These are phyloP conservation scores for Saccharomycopsis sp. DNA, from an alignment of 805 yeast genomes.

Conservation along the genomic window DNA sequence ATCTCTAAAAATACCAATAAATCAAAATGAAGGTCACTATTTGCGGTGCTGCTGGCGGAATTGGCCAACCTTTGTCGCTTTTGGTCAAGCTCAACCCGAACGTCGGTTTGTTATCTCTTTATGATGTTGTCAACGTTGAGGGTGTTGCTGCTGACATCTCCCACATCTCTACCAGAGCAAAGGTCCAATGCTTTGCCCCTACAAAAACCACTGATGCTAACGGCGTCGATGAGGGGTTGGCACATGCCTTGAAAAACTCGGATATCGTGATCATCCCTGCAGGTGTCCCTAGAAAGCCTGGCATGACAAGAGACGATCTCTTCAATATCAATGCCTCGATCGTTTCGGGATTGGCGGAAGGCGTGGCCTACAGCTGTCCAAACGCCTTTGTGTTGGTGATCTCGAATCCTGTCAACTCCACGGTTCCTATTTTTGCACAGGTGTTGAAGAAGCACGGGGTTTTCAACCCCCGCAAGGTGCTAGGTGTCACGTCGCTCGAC, in stretches of 20 bases:
- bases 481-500: conserved; percentile 89
- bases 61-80: conserved; percentile 87
- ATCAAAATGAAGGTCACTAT: conserved; percentile 59
- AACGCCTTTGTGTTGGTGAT: conserved; percentile 74
- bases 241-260: conserved; percentile 19
- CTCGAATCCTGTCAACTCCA: conserved; percentile 91
- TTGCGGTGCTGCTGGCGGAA: conserved; percentile 91
- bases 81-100: conserved; percentile 58
- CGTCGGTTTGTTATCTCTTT: conserved; percentile 62
- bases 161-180: conserved; percentile 68
- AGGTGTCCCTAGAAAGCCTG: conserved; percentile 90
- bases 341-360: conserved; percentile 64
- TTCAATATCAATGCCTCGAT: conserved; percentile 81
- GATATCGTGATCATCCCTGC: conserved; percentile 51
- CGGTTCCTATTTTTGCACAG: conserved; percentile 85
- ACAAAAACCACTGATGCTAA: conserved; percentile 24
- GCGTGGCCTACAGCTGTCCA: conserved; percentile 66
- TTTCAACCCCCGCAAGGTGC: conserved; percentile 63
- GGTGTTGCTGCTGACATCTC: conserved; percentile 88
- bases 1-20: too few relatives aligned
- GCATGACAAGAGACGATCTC: conserved; percentile 88
- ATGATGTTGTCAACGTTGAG: conserved; percentile 76
- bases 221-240: conserved; percentile 29
- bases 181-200: conserved; percentile 56
- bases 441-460: conserved; percentile 61